Conservation (phyloP, 805 yeast species). For the Cyberlindnera euphorbiae region DNA sequence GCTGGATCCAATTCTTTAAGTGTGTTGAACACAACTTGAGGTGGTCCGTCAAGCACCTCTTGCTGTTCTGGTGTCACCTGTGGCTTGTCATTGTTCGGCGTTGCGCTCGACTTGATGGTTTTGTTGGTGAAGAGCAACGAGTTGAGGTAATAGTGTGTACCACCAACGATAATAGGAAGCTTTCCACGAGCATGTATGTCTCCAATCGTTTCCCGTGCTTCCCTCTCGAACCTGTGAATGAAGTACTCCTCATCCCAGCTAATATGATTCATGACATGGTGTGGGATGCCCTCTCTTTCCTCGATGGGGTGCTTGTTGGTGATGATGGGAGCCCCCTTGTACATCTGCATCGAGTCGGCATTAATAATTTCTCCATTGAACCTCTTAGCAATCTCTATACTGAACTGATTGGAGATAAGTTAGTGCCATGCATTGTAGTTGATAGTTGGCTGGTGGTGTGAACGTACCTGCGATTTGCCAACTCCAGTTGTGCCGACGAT, state of each 20-base stretch:
- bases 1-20: slow-evolving; percentile 59
- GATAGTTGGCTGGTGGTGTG: too few species aligned
- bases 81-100: slow-evolving; percentile 3
- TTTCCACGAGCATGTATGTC: slow-evolving; percentile 66
- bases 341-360: slow-evolving; percentile 97
- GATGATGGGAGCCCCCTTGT: slow-evolving; percentile 63
- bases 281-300: slow-evolving; percentile 72
- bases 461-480: slow-evolving; percentile 83
- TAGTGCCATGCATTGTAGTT: too few species aligned
- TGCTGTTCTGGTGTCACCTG: slow-evolving; percentile 30
- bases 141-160: slow-evolving; percentile 91
- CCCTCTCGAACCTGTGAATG: slow-evolving; percentile 71
- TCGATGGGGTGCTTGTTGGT: slow-evolving; percentile 88
- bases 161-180: slow-evolving; percentile 87
- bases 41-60: slow-evolving; percentile 50
- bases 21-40: slow-evolving; percentile 42
- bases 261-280: slow-evolving; percentile 85
- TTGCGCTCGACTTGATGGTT: slow-evolving; percentile 40
- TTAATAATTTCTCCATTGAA: slow-evolving; percentile 87
- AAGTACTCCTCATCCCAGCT: slow-evolving; percentile 77
- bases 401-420: too few species aligned
- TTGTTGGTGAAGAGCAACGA: slow-evolving; percentile 67
- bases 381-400: slow-evolving; percentile 71
- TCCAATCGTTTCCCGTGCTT: slow-evolving; percentile 57
- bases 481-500: slow-evolving; percentile 95